Conservation (phyloP, 2,329 filamentous ascomycete genomes). For the Colletotrichum viniferum region DNA sequence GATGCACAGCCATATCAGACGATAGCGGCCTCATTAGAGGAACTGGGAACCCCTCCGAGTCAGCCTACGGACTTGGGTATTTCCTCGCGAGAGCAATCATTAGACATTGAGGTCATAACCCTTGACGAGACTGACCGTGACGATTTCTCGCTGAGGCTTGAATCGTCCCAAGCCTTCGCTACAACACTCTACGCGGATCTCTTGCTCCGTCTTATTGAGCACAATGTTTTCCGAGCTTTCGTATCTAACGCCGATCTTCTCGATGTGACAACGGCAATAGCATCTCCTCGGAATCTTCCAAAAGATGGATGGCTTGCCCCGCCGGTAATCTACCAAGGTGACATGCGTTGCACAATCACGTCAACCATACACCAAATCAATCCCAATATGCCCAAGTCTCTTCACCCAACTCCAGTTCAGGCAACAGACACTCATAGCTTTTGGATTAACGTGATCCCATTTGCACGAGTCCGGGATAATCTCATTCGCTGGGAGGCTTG, state of each 20-base stretch:
- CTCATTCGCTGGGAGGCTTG: conserved; percentile 3
- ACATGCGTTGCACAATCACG: background rate
- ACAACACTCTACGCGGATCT: conserved; percentile 2
- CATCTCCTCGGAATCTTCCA: background rate
- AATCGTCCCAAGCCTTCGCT: background rate
- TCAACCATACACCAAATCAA: background rate
- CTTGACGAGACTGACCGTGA: background rate
- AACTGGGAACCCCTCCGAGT: background rate
- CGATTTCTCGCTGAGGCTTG: background rate
- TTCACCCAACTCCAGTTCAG: background rate
- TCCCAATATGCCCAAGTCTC: conserved; percentile 8
- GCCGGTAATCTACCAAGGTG: background rate
- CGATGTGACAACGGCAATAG: background rate
- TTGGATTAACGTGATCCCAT: conserved; percentile 18
- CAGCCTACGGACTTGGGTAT: background rate
- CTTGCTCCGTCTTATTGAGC: conserved; percentile 10
- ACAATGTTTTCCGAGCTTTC: conserved; percentile 15
- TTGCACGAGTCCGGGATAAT: conserved; percentile 11
- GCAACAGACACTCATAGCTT: background rate
- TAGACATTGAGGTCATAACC: background rate
- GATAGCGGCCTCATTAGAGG: background rate
- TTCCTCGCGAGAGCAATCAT: background rate
- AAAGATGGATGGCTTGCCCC: background rate
- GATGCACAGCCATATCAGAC: background rate
- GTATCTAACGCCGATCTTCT: background rate